These are phyloP conservation scores for Asparagopsis taxiformis DNA, from an alignment of 31 red algal species.

Conservation along the genomic window DNA sequence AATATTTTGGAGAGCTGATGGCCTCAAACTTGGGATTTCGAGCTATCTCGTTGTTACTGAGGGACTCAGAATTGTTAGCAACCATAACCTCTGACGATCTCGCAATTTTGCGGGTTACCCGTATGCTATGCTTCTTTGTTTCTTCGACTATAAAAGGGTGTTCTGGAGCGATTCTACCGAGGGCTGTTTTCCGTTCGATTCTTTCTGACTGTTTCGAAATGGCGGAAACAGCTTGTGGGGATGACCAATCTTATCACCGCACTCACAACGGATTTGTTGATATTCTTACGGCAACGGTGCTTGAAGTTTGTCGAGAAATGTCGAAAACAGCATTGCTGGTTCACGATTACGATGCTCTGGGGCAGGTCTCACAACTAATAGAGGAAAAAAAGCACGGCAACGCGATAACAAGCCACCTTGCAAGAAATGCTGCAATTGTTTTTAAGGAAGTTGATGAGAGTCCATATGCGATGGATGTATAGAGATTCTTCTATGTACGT, in stretches of 20 bases:
- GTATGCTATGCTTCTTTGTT: neutral
- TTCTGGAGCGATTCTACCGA: neutral
- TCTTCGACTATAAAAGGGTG: neutral
- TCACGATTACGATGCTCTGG: neutral
- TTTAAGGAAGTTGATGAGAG: neutral
- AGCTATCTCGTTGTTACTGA: neutral
- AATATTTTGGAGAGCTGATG: neutral
- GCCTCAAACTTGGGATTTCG: neutral
- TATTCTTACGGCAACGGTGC: neutral
- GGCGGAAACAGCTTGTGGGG: neutral
- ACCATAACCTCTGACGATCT: neutral
- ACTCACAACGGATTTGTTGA: neutral
- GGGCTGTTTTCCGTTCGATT: neutral
- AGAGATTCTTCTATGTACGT: slow-evolving; percentile 2
- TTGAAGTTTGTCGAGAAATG: neutral
- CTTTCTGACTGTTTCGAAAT: neutral
- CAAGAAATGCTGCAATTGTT: neutral
- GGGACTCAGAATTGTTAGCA: neutral
- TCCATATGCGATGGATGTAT: neutral
- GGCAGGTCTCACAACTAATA: neutral
- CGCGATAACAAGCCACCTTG: neutral
- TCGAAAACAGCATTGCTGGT: neutral
- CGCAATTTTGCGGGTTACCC: neutral
- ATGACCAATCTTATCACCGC: neutral
- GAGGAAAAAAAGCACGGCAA: neutral